phyloP scores from a whole-genome alignment of 148 eudicot genomes.

The Rhododendron ovatum region DNA sequence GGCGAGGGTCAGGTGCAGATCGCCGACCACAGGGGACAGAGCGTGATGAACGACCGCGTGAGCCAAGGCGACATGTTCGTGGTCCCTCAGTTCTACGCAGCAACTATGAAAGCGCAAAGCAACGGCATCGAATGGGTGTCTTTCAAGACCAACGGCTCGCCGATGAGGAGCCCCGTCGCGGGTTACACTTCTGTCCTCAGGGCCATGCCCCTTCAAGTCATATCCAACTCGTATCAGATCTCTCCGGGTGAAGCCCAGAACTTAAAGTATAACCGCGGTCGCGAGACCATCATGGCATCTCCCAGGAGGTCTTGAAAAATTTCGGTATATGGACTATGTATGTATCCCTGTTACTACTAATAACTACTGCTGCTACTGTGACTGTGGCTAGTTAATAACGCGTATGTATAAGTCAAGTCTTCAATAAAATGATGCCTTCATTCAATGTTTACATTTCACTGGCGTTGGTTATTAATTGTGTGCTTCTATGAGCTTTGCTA shows the following conservation, averaged over 20 bases:
- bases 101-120: slow-evolving; percentile 43
- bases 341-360: neutral
- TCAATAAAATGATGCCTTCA: neutral
- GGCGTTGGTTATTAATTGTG: neutral
- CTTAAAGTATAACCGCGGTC: slow-evolving; percentile 46
- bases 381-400: neutral
- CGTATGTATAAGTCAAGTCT: neutral
- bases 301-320: neutral
- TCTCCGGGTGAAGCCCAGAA: slow-evolving; percentile 44
- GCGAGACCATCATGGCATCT: slow-evolving; percentile 44
- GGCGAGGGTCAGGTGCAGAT: slow-evolving; percentile 59
- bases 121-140: slow-evolving; percentile 57
- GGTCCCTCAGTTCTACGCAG: slow-evolving; percentile 52
- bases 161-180: slow-evolving; percentile 53
- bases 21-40: slow-evolving; percentile 40
- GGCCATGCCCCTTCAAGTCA: slow-evolving; percentile 59
- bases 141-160: slow-evolving; percentile 56
- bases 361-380: neutral
- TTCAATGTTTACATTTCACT: neutral
- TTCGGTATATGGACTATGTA: neutral
- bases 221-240: slow-evolving; percentile 42
- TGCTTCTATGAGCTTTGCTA: too few species aligned
- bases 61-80: slow-evolving; percentile 58
- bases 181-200: slow-evolving; percentile 69
- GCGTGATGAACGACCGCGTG: slow-evolving; percentile 50